These are phyloP conservation scores for Colletotrichum sp. DNA, from an alignment of 2,329 filamentous ascomycete genomes.

Conservation along the genomic window DNA sequence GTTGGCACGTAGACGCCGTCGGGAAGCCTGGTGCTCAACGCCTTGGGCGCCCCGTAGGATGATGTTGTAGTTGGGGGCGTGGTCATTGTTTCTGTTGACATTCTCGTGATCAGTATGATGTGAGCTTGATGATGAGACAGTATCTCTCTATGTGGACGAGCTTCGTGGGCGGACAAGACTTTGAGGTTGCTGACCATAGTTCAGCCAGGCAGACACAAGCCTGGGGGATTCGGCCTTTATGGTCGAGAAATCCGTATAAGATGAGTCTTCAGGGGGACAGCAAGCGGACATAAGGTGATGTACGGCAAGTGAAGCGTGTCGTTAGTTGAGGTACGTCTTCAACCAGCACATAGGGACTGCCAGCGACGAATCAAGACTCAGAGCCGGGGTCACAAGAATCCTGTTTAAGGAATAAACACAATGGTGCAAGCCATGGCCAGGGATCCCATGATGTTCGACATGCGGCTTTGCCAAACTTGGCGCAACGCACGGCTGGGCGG, in stretches of 20 bases:
- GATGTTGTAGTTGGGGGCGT: background rate
- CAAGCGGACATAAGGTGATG: background rate
- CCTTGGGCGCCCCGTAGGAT: constrained; percentile 7
- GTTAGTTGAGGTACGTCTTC: background rate
- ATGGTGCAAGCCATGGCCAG: background rate
- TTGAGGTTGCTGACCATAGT: background rate
- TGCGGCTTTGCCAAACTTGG: constrained; percentile 11
- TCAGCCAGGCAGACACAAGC: background rate
- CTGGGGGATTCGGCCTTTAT: background rate
- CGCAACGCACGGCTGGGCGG: background rate
- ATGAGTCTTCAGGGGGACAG: background rate
- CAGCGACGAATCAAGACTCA: background rate
- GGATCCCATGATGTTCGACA: background rate
- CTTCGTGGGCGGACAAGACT: background rate
- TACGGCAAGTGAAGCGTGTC: background rate
- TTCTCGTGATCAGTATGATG: background rate
- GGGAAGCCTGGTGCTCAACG: background rate
- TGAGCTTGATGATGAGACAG: background rate
- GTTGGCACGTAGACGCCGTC: constrained; percentile 42
- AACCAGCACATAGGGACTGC: background rate
- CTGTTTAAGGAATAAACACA: background rate
- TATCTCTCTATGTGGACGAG: rapidly evolving
- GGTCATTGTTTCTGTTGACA: background rate
- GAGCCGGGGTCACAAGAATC: background rate
- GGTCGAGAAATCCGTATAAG: background rate